Conservation (phyloP, 345 rosid genomes). For the Gossypium turneri region DNA sequence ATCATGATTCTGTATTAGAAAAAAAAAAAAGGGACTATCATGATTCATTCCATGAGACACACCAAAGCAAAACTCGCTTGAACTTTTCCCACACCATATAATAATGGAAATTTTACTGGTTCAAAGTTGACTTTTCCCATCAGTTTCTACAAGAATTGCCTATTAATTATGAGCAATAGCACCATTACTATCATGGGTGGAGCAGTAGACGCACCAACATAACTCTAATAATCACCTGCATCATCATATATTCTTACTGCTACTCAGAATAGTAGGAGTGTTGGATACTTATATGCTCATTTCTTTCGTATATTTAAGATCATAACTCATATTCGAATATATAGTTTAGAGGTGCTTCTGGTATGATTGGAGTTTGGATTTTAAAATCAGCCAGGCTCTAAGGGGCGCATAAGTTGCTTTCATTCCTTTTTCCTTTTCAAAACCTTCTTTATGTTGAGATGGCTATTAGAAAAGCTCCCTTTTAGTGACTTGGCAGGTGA, state of each 20-base stretch:
- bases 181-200: conserved; percentile 2
- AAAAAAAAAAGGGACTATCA: neutral
- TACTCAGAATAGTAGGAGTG: neutral
- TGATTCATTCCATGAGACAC: conserved; percentile 8
- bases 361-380: neutral
- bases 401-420: conserved; percentile 5
- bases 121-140: conserved; percentile 19
- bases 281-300: neutral
- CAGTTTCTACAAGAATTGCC: conserved; percentile 2
- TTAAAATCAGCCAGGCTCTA: neutral
- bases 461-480: neutral
- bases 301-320: neutral
- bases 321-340: neutral
- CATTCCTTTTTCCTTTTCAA: conserved; percentile 1
- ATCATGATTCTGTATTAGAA: conserved; percentile 1
- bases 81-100: conserved; percentile 1
- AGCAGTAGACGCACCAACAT: conserved; percentile 2
- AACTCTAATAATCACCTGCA: neutral
- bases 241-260: neutral
- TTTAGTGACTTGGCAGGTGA: conserved; percentile 10
- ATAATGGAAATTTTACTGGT: neutral
- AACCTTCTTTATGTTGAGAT: conserved; percentile 8
- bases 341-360: neutral
- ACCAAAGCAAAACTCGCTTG: neutral
- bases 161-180: conserved; percentile 17